Percentiles rank a stretch among this genome's conserved stretches.
phyloP scores from a whole-genome alignment of 108 stramenopile species.

The Pseudonitzschia pungens region DNA sequence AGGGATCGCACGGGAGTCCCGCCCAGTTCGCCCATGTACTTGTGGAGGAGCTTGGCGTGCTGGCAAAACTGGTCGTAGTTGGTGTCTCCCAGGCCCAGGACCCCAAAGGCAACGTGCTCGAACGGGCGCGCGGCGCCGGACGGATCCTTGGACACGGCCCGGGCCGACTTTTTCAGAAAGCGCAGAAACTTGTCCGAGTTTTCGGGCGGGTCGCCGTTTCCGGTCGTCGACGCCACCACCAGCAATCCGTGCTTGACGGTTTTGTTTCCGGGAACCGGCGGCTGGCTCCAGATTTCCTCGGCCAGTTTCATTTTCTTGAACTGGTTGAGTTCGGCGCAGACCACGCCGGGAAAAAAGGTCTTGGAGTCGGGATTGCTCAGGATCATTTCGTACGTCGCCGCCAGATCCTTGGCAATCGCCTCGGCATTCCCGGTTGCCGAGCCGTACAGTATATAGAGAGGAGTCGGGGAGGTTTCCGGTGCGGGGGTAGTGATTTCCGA shows the following conservation, averaged over 20 bases:
- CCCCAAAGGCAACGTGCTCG: conserved; percentile 50
- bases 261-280: conserved; percentile 18
- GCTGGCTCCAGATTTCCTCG: conserved; percentile 44
- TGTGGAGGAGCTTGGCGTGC: conserved; percentile 65
- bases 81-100: conserved; percentile 87
- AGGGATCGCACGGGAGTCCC: conserved; percentile 47
- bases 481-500: not conserved
- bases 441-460: conserved; percentile 73
- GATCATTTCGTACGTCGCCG: conserved; percentile 46
- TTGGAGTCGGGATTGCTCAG: conserved; percentile 40
- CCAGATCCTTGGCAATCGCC: conserved; percentile 77
- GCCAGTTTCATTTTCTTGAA: conserved; percentile 57
- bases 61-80: conserved; percentile 89
- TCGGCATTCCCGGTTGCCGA: conserved; percentile 81
- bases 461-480: conserved; percentile 37
- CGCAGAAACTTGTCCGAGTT: conserved; percentile 75
- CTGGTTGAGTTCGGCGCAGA: conserved; percentile 62
- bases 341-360: conserved; percentile 54
- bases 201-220: conserved; percentile 90
- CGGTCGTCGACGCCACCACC: conserved; percentile 83
- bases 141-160: not conserved
- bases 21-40: conserved; percentile 66
- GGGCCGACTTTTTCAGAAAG: conserved; percentile 59
- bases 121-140: conserved; percentile 48
- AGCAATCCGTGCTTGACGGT: conserved; percentile 60